Percentiles rank a stretch among this genome's conserved stretches.
Evolutionary conservation across 2,329 filamentous ascomycete genomes (phyloP).

Genomic region (Penicillium sp.): DNA sequence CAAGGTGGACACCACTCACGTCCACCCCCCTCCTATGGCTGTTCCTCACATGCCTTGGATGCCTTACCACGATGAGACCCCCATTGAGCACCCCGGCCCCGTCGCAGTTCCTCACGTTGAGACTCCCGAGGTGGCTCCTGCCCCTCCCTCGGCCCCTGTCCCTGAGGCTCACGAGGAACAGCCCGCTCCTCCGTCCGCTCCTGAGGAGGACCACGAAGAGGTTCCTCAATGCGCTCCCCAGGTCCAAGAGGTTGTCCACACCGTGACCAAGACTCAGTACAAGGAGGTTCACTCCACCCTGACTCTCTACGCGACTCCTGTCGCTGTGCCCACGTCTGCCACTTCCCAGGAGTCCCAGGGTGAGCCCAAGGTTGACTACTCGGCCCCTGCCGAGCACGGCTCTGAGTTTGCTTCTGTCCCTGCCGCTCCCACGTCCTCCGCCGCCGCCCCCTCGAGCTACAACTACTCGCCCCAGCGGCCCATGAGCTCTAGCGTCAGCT

Average conservation of each 20-base stretch:
- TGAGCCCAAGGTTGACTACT: conserved; percentile 10
- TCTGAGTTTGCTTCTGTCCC: background rate
- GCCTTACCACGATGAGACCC: conserved; percentile 12
- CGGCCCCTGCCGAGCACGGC: background rate
- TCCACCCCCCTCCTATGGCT: conserved; percentile 14
- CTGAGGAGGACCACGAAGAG: background rate
- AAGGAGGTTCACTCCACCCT: conserved; percentile 18
- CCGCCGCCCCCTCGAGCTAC: conserved; percentile 8
- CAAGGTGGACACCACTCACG: conserved; percentile 20
- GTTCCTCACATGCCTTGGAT: conserved; percentile 9
- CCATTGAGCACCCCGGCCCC: background rate
- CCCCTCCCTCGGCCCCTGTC: background rate
- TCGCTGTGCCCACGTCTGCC: conserved; percentile 4
- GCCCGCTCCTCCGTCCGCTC: background rate
- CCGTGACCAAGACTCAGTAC: conserved; percentile 31
- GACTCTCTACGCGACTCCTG: conserved; percentile 15
- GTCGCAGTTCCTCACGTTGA: background rate
- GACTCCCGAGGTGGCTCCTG: background rate
- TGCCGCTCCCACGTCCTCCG: conserved; percentile 9
- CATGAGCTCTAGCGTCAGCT: conserved; percentile 17
- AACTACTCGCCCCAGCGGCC: conserved; percentile 14
- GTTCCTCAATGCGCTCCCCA: conserved; percentile 21
- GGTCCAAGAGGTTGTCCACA: conserved; percentile 29
- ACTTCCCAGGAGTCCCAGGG: background rate
- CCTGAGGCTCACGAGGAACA: background rate